Evolutionary conservation across 495 filamentous ascomycete genomes (phyloP).

Genomic region (Talaromyces ruber): DNA sequence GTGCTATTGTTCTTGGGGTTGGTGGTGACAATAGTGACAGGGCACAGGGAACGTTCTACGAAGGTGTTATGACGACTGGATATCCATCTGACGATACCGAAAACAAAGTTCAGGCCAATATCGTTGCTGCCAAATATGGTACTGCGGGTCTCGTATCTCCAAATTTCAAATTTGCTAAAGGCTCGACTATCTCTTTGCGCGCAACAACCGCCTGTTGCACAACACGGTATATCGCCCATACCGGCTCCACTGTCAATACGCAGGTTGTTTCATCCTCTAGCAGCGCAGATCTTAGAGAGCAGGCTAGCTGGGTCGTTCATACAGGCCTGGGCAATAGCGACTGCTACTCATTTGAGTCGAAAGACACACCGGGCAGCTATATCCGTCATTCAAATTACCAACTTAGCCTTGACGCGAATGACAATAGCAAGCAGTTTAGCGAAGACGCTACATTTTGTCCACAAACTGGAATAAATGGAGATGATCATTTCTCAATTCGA

Average conservation of each 20-base stretch:
- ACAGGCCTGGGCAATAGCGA: slow-evolving; percentile 41
- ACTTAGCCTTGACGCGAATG: slow-evolving; percentile 35
- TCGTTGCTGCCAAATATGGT: slow-evolving; percentile 47
- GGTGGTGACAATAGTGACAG: slow-evolving; percentile 47
- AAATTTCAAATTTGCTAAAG: slow-evolving; percentile 28
- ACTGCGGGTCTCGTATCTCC: neutral
- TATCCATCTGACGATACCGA: slow-evolving; percentile 49
- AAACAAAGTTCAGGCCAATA: slow-evolving; percentile 47
- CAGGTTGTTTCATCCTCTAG: slow-evolving; percentile 44
- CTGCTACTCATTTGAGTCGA: slow-evolving; percentile 49
- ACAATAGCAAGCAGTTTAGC: slow-evolving; percentile 39
- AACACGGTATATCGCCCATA: slow-evolving; percentile 41
- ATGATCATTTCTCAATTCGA: slow-evolving; percentile 34
- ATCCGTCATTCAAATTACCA: slow-evolving; percentile 39
- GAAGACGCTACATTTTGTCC: slow-evolving; percentile 51
- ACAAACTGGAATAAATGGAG: slow-evolving; percentile 22
- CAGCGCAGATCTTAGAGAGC: slow-evolving; percentile 30
- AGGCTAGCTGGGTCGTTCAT: slow-evolving; percentile 45
- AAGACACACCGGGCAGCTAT: slow-evolving; percentile 43
- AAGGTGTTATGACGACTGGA: slow-evolving; percentile 50
- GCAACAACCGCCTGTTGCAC: slow-evolving; percentile 42
- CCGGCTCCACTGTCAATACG: slow-evolving; percentile 33
- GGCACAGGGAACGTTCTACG: slow-evolving; percentile 54
- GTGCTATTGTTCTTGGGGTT: slow-evolving; percentile 50
- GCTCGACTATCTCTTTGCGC: slow-evolving; percentile 38